Evolutionary conservation across 169 alveolate genomes (phyloP), one percentile per base, ranked within the genome.

Genomic region (Cyclospora cayetanensis): DNA sequence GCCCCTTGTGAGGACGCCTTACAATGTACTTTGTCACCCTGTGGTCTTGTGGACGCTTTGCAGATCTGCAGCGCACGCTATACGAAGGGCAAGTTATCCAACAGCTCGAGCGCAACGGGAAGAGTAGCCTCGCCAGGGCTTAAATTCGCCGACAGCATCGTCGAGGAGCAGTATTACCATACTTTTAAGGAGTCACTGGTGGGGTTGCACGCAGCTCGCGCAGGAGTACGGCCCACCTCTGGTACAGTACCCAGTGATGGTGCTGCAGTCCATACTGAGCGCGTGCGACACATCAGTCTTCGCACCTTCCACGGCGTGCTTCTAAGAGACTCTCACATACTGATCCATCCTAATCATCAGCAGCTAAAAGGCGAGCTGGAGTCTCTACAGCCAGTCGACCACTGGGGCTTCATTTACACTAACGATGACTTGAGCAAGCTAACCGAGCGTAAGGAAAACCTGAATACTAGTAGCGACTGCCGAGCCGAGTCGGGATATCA

Each of bases 251-350:
- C n/a, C n/a, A n/a, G n/a, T n/a, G n/a, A n/a, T n/a, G n/a, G 35
- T 80, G 55, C 53, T 52, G 29, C 76, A 80, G 72, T 27, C 37
- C 55, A 34, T 52, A 2, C 72, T 15, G 35, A 25, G 11, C 53
- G 9, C 72, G 22, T 52, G 89, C 89, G 55, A 65, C 89, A 34
- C 41, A 29, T 52, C 55, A 34, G 52, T 63, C 74, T 50, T 52
- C 70, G 29, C 42, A 52, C 89, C 22, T 52, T 50, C 89, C 89
- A 80, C 43, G 89, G 76, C 76, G n/a, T 80, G 89, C 76, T 80
- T 31, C 76, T 80, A 37, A 46, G 74, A 46, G 89, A 80, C n/a
- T 52, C 53, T 0, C 76, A 35, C 89, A 7, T 80, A 52, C 89
- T 52, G 0, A n/a, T 80, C 31, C 89, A 80, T 50, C 39, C 2